phyloP scores from a whole-genome alignment of 768 basidiomycete genomes.

The Leccinum arenicola region DNA sequence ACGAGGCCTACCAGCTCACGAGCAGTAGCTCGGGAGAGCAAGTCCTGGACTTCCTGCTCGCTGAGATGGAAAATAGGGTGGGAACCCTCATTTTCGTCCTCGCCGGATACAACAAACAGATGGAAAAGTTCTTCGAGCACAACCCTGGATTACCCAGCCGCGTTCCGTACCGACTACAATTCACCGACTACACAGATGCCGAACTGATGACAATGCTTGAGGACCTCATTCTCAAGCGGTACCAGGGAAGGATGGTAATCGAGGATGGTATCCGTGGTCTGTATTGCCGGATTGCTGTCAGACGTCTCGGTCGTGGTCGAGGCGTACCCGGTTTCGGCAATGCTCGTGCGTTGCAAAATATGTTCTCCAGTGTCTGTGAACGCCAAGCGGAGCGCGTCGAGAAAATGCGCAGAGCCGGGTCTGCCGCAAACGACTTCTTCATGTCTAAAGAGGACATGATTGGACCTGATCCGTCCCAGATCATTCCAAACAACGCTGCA shows the following conservation, averaged over 20 bases:
- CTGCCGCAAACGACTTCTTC: conserved; percentile 46
- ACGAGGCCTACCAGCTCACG: conserved; percentile 70
- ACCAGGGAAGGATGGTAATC: conserved; percentile 47
- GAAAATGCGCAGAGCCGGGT: conserved; percentile 39
- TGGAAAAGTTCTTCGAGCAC: conserved; percentile 78
- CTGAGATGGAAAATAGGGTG: conserved; percentile 71
- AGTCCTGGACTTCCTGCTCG: conserved; percentile 67
- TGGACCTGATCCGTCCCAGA: conserved; percentile 58
- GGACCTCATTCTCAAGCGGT: conserved; percentile 45
- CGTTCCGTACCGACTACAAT: conserved; percentile 59
- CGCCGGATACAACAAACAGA: conserved; percentile 67
- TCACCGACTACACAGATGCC: conserved; percentile 57
- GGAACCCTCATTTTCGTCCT: conserved; percentile 67
- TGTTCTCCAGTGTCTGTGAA: conserved; percentile 44
- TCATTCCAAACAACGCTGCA: conserved; percentile 41
- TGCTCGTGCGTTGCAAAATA: conserved; percentile 55
- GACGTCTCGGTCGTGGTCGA: conserved; percentile 14
- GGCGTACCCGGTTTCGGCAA: conserved; percentile 60
- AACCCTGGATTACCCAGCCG: conserved; percentile 69
- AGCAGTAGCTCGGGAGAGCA: conserved; percentile 46
- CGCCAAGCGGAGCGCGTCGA: conserved; percentile 53
- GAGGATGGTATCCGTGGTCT: conserved; percentile 54
- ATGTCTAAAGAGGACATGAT: conserved; percentile 57
- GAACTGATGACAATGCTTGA: conserved; percentile 58
- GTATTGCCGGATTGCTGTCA: conserved; percentile 40